Conservation (phyloP, 2,329 filamentous ascomycete genomes). For the Talaromyces sp. region DNA sequence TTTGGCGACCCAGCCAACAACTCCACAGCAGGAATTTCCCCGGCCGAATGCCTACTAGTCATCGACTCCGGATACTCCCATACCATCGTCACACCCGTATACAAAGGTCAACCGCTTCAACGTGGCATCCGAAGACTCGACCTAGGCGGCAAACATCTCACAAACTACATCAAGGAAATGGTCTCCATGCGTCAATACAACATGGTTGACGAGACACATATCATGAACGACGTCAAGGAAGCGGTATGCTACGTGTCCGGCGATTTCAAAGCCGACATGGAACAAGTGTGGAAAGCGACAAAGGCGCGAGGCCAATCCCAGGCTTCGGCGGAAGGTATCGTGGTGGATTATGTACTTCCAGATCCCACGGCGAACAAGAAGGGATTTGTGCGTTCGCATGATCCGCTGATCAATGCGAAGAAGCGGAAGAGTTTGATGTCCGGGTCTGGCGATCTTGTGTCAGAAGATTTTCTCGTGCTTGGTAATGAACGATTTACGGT, state of each 20-base stretch:
- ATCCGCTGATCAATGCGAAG: constrained; percentile 61
- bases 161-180: constrained; percentile 86
- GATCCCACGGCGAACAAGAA: constrained; percentile 66
- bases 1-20: constrained; percentile 60
- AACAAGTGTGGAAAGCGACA: constrained; percentile 79
- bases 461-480: constrained; percentile 80
- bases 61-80: constrained; percentile 92
- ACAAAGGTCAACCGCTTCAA: constrained; percentile 77
- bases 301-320: constrained; percentile 40
- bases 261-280: constrained; percentile 75
- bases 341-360: constrained; percentile 88
- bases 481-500: constrained; percentile 90
- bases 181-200: constrained; percentile 91
- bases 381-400: constrained; percentile 75
- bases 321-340: constrained; percentile 50
- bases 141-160: constrained; percentile 87
- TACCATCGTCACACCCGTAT: constrained; percentile 83
- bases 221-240: constrained; percentile 97
- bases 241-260: constrained; percentile 77
- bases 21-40: constrained; percentile 44
- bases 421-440: constrained; percentile 51
- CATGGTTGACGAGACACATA: constrained; percentile 88
- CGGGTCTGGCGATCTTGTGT: constrained; percentile 46
- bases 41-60: constrained; percentile 79
- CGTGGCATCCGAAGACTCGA: constrained; percentile 80